Percentiles rank a stretch among this genome's conserved stretches.
Evolutionary conservation across 1,284 basidiomycete species (phyloP).

Genomic region (Ceratobasidium sp.): DNA sequence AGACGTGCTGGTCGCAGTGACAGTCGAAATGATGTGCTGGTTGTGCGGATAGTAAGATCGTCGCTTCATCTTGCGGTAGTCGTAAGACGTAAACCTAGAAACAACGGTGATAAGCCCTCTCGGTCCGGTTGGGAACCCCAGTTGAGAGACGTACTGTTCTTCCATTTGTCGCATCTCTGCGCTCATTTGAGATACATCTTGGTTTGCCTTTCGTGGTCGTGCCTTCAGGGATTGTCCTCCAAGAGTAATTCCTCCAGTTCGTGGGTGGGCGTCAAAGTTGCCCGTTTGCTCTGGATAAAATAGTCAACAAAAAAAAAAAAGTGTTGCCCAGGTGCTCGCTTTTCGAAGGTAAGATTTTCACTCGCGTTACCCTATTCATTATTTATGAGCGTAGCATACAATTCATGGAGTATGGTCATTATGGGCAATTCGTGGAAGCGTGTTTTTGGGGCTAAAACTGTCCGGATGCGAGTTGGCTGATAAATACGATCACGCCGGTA

Average conservation of each 20-base stretch:
- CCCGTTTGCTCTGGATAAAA: constrained; percentile 83
- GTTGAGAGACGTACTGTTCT: constrained; percentile 79
- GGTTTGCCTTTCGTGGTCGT: constrained; percentile 86
- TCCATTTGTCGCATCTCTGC: constrained; percentile 97
- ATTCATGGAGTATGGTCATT: no score
- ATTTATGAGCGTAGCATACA: no score
- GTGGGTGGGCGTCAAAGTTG: constrained; percentile 99
- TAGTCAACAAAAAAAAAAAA: no score
- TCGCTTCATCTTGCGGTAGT: constrained; percentile 68
- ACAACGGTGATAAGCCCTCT: background rate
- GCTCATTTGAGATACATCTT: constrained; percentile 83
- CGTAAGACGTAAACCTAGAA: constrained; percentile 75
- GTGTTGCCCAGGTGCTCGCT: no score
- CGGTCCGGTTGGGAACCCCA: background rate
- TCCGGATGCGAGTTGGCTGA: no score
- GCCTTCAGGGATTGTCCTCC: constrained; percentile 98
- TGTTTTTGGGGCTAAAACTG: background rate
- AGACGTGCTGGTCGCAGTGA: constrained; percentile 41
- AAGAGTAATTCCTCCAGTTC: constrained; percentile 94
- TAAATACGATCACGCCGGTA: no score
- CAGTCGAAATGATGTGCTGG: constrained; percentile 59
- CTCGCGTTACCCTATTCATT: no score
- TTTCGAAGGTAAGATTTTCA: no score
- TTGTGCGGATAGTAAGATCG: constrained; percentile 82
- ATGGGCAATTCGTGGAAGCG: constrained; percentile 5